Percentiles rank a stretch among this genome's conserved stretches.
Conservation (phyloP, 805 yeast genomes). For the Cyberlindnera subsufficiens region DNA sequence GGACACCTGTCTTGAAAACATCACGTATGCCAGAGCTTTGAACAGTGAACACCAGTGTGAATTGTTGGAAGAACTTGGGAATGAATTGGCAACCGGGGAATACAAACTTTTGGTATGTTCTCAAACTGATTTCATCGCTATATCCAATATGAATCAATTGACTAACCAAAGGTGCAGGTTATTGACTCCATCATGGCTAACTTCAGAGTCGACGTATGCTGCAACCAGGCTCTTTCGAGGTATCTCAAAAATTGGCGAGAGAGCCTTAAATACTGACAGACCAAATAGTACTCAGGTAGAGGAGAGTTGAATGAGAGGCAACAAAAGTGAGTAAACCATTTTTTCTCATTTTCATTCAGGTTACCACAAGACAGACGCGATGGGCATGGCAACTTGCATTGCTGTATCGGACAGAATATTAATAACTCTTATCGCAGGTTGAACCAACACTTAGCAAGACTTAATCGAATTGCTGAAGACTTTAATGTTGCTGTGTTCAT, state of each 20-base stretch:
- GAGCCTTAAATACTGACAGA: slow-evolving; percentile 2
- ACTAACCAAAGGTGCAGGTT: slow-evolving; percentile 17
- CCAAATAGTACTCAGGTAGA: slow-evolving; percentile 53
- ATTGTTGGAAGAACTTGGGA: slow-evolving; percentile 59
- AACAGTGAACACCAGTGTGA: slow-evolving; percentile 80
- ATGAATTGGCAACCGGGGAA: slow-evolving; percentile 60
- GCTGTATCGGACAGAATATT: slow-evolving; percentile 8
- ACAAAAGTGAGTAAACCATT: slow-evolving; percentile 35
- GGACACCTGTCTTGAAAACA: slow-evolving; percentile 62
- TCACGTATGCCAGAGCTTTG: slow-evolving; percentile 69
- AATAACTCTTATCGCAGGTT: slow-evolving; percentile 22
- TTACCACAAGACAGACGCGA: slow-evolving; percentile 31
- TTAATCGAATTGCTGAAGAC: slow-evolving; percentile 65
- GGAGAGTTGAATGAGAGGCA: slow-evolving; percentile 76
- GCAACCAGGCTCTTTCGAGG: background rate
- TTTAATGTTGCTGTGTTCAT: slow-evolving; percentile 72
- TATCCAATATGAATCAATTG: too few relatives aligned
- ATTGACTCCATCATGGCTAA: slow-evolving; percentile 77
- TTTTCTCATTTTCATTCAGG: slow-evolving; percentile 28
- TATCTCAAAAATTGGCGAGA: too few relatives aligned
- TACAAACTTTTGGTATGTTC: slow-evolving; percentile 48
- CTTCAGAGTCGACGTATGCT: slow-evolving; percentile 57
- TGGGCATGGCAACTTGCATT: background rate
- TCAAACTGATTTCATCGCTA: background rate
- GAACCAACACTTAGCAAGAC: slow-evolving; percentile 47